Evolutionary conservation across 805 yeast genomes (phyloP).

Genomic region (Nakazawaea holstii): DNA sequence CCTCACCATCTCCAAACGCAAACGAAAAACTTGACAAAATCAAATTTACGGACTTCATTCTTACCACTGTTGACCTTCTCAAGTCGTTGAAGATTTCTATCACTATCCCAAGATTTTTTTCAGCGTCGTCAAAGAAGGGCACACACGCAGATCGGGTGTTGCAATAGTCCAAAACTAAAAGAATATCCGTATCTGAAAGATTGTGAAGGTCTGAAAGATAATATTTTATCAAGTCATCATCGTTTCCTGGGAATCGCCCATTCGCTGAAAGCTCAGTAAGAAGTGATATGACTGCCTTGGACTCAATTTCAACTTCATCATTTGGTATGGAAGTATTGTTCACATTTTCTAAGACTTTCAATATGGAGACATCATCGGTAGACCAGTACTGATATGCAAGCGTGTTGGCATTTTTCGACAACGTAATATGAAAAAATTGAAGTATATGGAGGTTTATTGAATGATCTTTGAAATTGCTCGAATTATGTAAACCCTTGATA

Average conservation of each 20-base stretch:
- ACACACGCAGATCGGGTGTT: conserved; percentile 5
- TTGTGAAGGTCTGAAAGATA: conserved; percentile 13
- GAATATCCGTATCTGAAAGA: background rate
- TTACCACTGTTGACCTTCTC: background rate
- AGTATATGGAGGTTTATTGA: no score
- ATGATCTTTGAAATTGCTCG: no score
- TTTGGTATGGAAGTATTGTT: conserved; percentile 1
- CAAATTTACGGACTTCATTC: background rate
- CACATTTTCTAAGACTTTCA: no score
- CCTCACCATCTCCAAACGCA: background rate
- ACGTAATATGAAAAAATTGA: no score
- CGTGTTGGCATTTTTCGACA: no score
- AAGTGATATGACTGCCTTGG: conserved; percentile 21
- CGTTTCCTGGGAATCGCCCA: conserved; percentile 34
- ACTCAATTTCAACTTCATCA: conserved; percentile 24
- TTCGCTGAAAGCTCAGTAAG: conserved; percentile 27
- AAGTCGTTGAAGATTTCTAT: background rate
- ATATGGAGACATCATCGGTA: no score
- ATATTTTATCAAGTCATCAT: conserved; percentile 34
- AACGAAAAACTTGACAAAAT: background rate
- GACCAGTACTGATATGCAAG: no score
- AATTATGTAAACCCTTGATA: no score
- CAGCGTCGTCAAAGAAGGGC: background rate
- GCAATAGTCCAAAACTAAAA: background rate
- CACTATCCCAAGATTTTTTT: background rate